Evolutionary conservation across 352 stramenopile species (phyloP), one percentile per base, ranked within the genome.

Genomic region (Globisporangium camurandrum): DNA sequence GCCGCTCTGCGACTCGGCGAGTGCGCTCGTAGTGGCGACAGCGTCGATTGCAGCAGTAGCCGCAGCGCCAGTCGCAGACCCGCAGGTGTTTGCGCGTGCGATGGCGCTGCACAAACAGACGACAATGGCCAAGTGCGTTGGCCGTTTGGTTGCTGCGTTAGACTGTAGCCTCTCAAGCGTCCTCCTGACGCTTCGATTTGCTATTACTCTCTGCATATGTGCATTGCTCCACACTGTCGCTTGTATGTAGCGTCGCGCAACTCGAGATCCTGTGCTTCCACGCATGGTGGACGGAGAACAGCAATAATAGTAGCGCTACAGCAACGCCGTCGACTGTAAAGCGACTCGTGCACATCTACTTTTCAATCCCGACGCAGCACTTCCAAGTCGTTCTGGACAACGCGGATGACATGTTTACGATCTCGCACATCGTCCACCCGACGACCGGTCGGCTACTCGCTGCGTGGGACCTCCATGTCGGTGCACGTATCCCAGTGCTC

Each of bases 251-350:
- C n/a, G 38, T 87, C 38, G 58, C 64, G 27, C 42, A 53, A 11
- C 64, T 87, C 33, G 66, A 83, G 54, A 81, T 85, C 46, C 51
- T 87, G 53, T 87, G 73, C 38, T 87, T 87, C 54, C 72, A 78
- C 34, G 73, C 70, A 43, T 87, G 73, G 73, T 87, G 75, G 75
- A 84, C 59, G 23, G 71, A 87, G 53, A 67, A 63, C 6, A 67
- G 56, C 0, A 53, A 77, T 16, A 34, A 66, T 10, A 67, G 70
- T 16, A 57, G 42, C 17, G 61, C 65, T 54, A 72, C 64, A 24
- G n/a, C n/a, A n/a, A n/a, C n/a, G n/a, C n/a, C n/a, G n/a, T n/a
- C n/a, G n/a, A n/a, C n/a, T n/a, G n/a, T n/a, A n/a, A 62, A 64
- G 31, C 64, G 62, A 39, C 9, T 49, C 17, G 42, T 68, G 14